Base-by-base conservation (phyloP, 140 eudicot genomes). In the Cichorium intybus region DNA sequence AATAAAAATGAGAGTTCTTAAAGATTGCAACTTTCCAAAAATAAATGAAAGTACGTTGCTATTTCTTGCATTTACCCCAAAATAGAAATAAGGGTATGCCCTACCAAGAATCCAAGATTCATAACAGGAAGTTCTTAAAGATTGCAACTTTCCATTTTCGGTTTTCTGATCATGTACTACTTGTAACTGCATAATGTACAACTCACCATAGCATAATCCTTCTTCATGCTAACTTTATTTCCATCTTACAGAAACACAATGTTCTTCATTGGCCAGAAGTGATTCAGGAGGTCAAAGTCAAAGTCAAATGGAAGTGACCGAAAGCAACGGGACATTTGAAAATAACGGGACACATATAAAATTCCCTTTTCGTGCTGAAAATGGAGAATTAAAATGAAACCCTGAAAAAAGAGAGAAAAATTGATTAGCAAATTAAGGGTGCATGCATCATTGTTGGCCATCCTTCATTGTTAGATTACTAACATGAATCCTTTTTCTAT, bases 211-310 rank as follows among this genome's bases (percentile, higher is more conserved):
- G 41, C 41, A 34, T 9, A 34, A 34, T 34, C 12, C 12, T 62
- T 23, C 20, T 62, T 61, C 41, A 45, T 60, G 23, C 9, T 24
- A 15, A 23, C 41, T 5, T 45, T 41, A 35, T 11, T 27, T 66
- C 33, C 65, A 34, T 17, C 17, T 21, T 60, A 62, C 87, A 88
- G 96, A 88, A 77, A 85, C 74, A 56, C 82, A 76, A 51, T 84
- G 83, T 59, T 84, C 96, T n/a, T 77, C 93, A 0, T 51, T 82
- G 77, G 93, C 89, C 56, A 76, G 77, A 72, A 74, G 76, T 21
- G 87, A 82, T 29, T 75, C 81, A 10, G 81, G 74, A 46, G 47
- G 76, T 59, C 79, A 76, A 68, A 71, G 76, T 59, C 79, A 76
- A 68, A 71, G 29, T 29, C 77, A 53, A 41, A 72, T 22, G 58